A percentile compares a stretch with the other conserved stretches of the same genome.
phyloP scores from a whole-genome alignment of 1,284 basidiomycete genomes.

The Apiotrichum montevideense region DNA sequence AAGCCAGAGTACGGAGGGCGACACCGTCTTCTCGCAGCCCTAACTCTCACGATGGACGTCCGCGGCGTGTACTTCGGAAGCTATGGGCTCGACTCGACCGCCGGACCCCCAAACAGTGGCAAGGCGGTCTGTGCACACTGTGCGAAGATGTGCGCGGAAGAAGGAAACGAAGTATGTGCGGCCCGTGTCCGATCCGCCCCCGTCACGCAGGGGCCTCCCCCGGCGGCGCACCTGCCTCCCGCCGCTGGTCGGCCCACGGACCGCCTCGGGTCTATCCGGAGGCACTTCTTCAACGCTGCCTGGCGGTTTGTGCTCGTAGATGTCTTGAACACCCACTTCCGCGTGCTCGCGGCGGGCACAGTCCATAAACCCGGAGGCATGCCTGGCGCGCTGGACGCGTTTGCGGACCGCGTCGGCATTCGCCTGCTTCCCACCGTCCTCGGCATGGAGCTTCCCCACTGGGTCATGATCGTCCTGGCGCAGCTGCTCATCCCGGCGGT shows the following conservation, averaged over 20 bases:
- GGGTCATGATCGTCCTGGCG: slow-evolving; percentile 14
- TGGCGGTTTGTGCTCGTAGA: not conserved
- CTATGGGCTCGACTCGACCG: slow-evolving; percentile 16
- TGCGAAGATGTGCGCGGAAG: too few relatives aligned
- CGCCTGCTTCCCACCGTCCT: slow-evolving; percentile 19
- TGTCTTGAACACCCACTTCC: not conserved
- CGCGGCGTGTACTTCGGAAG: slow-evolving; percentile 31
- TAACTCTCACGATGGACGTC: slow-evolving; percentile 29
- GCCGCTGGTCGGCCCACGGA: not conserved
- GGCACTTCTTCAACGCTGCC: not conserved
- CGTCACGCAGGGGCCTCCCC: too few relatives aligned
- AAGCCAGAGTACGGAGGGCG: slow-evolving; percentile 14
- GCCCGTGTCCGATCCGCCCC: too few relatives aligned
- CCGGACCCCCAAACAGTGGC: not conserved
- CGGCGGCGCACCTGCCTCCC: not conserved
- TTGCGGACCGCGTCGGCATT: slow-evolving; percentile 17
- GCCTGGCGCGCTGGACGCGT: slow-evolving; percentile 18
- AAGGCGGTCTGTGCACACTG: too few relatives aligned
- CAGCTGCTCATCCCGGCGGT: slow-evolving; percentile 19
- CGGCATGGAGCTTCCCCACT: not conserved
- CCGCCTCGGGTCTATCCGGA: not conserved
- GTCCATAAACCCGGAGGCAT: slow-evolving; percentile 17
- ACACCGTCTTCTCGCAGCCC: slow-evolving; percentile 15
- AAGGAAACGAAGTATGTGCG: too few relatives aligned
- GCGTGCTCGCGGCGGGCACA: slow-evolving; percentile 14